Percentiles rank a stretch among this genome's conserved stretches.
Conservation (phyloP, 192 early-diverging fungal genomes). For the Chytriomyces hyalinus region DNA sequence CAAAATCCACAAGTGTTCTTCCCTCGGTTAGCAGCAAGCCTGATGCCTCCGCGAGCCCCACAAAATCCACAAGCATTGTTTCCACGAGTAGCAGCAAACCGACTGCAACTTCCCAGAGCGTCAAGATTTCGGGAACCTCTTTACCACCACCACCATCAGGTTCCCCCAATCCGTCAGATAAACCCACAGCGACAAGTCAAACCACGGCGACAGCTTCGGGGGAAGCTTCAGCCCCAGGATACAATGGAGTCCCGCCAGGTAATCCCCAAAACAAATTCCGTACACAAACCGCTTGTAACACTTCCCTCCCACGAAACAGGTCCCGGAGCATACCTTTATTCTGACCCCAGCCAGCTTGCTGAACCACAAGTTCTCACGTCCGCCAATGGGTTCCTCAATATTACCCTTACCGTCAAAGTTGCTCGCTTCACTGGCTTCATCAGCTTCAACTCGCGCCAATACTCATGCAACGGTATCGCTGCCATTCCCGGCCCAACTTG, state of each 20-base stretch:
- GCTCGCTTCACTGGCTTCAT: not conserved
- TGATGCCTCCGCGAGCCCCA: too few relatives aligned
- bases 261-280: not conserved
- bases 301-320: not conserved
- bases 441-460: conserved; percentile 5
- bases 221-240: not conserved
- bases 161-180: too few relatives aligned
- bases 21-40: too few relatives aligned
- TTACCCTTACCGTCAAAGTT: not conserved
- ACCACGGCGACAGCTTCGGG: not conserved
- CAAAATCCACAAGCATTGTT: too few relatives aligned
- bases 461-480: not conserved
- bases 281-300: too few relatives aligned
- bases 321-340: not conserved
- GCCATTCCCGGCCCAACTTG: conserved; percentile 3
- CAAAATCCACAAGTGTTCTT: too few relatives aligned
- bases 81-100: too few relatives aligned
- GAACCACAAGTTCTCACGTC: not conserved
- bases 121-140: too few relatives aligned
- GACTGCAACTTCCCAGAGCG: too few relatives aligned
- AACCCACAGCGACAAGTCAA: too few relatives aligned
- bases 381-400: not conserved
- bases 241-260: not conserved
- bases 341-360: not conserved
- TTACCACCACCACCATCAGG: too few relatives aligned